These are phyloP conservation scores for Tolypocladium album DNA, from an alignment of 2,329 filamentous ascomycete species.

Conservation along the genomic window DNA sequence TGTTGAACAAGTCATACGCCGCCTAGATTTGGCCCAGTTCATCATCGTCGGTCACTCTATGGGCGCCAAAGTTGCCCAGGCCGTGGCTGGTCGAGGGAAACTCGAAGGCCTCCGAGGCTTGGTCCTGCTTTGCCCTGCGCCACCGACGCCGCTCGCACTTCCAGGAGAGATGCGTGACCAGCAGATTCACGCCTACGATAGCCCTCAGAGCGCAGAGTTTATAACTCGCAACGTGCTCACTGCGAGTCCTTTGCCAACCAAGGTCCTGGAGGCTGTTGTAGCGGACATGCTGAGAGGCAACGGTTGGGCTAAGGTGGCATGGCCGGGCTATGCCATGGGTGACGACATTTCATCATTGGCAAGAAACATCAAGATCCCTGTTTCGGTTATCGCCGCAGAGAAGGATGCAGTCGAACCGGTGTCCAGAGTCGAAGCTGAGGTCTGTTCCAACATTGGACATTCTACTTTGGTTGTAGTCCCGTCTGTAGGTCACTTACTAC, in stretches of 20 bases:
- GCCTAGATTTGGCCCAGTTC: background rate
- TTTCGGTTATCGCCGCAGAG: background rate
- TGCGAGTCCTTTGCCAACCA: background rate
- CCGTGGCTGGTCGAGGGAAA: background rate
- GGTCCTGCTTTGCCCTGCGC: slow-evolving; percentile 1
- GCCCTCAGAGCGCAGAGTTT: background rate
- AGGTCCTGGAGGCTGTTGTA: background rate
- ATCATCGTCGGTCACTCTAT: slow-evolving; percentile 5
- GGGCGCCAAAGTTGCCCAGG: slow-evolving; percentile 4
- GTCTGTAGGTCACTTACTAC: background rate
- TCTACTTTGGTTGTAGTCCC: background rate
- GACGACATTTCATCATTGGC: slow-evolving; percentile 1
- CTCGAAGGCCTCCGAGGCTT: background rate
- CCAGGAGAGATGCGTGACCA: slow-evolving; percentile 3
- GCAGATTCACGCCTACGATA: slow-evolving; percentile 3
- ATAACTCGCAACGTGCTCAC: slow-evolving; percentile 1
- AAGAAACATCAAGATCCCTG: background rate
- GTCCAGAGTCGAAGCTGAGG: background rate
- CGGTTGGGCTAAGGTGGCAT: background rate
- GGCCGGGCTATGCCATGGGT: slow-evolving; percentile 4
- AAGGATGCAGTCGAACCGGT: slow-evolving; percentile 2
- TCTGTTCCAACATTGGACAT: background rate
- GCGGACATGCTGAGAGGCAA: slow-evolving; percentile 4
- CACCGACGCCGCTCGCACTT: slow-evolving; percentile 2
- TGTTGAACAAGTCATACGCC: slow-evolving; percentile 2